Evolutionary conservation across 2,329 filamentous ascomycete species (phyloP).

Genomic region (Calonectria fujianensis): DNA sequence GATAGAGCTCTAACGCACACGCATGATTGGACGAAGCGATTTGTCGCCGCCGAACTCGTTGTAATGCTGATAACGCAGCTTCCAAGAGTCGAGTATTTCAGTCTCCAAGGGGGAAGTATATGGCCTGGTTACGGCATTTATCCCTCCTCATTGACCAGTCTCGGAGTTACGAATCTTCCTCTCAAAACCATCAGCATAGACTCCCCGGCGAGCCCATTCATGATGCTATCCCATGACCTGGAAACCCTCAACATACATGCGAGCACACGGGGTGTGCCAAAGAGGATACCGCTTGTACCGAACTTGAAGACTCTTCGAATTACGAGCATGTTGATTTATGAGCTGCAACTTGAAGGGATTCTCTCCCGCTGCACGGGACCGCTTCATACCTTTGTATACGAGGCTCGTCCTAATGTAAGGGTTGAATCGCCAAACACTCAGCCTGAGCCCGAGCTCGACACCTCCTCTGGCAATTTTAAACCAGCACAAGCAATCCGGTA

Average conservation of each 20-base stretch:
- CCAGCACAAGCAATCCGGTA: conserved; percentile 27
- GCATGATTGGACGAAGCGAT: conserved; percentile 8
- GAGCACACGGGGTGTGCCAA: neutral
- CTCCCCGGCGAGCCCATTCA: neutral
- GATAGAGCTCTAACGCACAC: neutral
- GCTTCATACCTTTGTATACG: conserved; percentile 40
- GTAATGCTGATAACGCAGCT: conserved; percentile 18
- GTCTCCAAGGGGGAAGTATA: conserved; percentile 2
- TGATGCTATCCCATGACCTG: conserved; percentile 22
- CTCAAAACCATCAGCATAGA: conserved; percentile 28
- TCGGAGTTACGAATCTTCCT: conserved; percentile 33
- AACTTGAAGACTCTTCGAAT: conserved; percentile 33
- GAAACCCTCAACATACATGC: conserved; percentile 33
- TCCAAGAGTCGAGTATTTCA: conserved; percentile 32
- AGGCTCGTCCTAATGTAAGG: conserved; percentile 24
- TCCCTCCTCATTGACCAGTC: conserved; percentile 16
- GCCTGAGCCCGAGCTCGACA: conserved; percentile 12
- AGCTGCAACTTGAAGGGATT: conserved; percentile 4
- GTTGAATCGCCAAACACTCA: conserved; percentile 10
- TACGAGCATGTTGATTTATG: neutral
- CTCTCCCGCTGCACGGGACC: conserved; percentile 16
- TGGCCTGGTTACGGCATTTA: neutral
- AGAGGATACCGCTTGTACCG: conserved; percentile 15
- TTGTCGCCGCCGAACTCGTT: neutral
- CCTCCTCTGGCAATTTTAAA: conserved; percentile 23